phyloP scores from a whole-genome alignment of 805 yeast species.

The Metschnikowia henanensis region DNA sequence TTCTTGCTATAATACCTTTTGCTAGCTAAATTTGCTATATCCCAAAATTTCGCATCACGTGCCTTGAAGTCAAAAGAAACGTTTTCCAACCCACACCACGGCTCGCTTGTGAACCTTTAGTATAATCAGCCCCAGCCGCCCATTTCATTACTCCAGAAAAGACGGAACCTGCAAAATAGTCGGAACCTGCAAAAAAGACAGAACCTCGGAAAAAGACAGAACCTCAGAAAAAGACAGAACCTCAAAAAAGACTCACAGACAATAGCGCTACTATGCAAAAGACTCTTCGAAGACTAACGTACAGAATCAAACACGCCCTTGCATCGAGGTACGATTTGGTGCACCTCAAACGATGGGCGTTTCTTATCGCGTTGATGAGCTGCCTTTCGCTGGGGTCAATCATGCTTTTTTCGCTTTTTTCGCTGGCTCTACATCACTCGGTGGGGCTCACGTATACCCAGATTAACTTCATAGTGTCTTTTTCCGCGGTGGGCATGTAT shows the following conservation, averaged over 20 bases:
- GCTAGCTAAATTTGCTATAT: too few relatives aligned
- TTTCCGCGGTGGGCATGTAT: slow-evolving; percentile 80
- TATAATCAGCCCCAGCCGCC: too few relatives aligned
- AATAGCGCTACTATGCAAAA: background rate
- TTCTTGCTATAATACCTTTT: background rate
- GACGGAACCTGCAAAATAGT: too few relatives aligned
- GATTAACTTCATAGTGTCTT: slow-evolving; percentile 71
- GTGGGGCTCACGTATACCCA: slow-evolving; percentile 62
- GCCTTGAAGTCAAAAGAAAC: too few relatives aligned
- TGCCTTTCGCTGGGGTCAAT: slow-evolving; percentile 84
- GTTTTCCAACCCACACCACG: too few relatives aligned
- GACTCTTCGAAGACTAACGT: slow-evolving; percentile 30
- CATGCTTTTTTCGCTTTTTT: slow-evolving; percentile 75
- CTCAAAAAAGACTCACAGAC: too few relatives aligned
- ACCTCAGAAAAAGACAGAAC: too few relatives aligned
- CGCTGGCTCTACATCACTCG: slow-evolving; percentile 62
- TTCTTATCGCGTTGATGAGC: slow-evolving; percentile 54
- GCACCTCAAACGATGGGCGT: slow-evolving; percentile 50
- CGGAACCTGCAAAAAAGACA: too few relatives aligned
- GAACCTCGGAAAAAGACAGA: too few relatives aligned
- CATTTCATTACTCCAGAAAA: too few relatives aligned
- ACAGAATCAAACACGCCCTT: slow-evolving; percentile 46
- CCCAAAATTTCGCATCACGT: too few relatives aligned
- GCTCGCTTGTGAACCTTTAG: background rate
- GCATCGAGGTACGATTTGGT: slow-evolving; percentile 41